These are phyloP conservation scores for Albifimbria verrucaria DNA, from an alignment of 2,329 filamentous ascomycete species.

Conservation along the genomic window DNA sequence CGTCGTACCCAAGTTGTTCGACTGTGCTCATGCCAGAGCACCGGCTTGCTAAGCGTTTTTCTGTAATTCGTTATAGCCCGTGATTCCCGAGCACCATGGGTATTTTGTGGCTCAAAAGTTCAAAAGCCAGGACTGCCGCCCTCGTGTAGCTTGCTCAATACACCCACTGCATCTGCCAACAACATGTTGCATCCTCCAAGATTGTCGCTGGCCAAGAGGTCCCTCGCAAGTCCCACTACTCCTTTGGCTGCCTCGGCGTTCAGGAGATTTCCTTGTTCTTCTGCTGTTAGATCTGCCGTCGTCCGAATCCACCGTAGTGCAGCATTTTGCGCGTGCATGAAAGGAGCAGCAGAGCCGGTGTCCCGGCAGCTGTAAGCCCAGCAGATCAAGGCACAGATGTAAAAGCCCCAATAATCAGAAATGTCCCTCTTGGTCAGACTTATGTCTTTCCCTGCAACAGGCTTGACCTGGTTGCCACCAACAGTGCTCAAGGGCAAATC, in stretches of 20 bases:
- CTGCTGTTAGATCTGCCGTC: slow-evolving; percentile 37
- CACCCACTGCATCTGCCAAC: slow-evolving; percentile 50
- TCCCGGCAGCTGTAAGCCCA: slow-evolving; percentile 50
- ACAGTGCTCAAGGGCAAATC: too few species aligned
- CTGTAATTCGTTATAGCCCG: too few species aligned
- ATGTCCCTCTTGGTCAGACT: slow-evolving; percentile 31
- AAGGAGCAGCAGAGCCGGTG: slow-evolving; percentile 12
- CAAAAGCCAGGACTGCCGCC: slow-evolving; percentile 31
- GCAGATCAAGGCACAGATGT: slow-evolving; percentile 56
- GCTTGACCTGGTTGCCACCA: too few species aligned
- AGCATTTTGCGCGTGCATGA: slow-evolving; percentile 21
- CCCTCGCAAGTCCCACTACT: slow-evolving; percentile 46
- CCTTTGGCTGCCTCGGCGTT: slow-evolving; percentile 39
- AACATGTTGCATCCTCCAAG: slow-evolving; percentile 45
- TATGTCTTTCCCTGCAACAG: slow-evolving; percentile 7
- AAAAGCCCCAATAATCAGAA: slow-evolving; percentile 53
- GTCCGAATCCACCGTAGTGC: slow-evolving; percentile 34
- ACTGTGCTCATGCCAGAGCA: too few species aligned
- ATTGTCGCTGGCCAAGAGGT: slow-evolving; percentile 46
- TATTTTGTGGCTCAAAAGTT: not conserved
- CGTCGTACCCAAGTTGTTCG: too few species aligned
- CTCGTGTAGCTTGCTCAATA: slow-evolving; percentile 50
- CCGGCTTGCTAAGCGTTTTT: too few species aligned
- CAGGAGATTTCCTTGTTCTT: slow-evolving; percentile 34
- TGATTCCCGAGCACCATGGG: not conserved